Percentiles rank a stretch among this genome's conserved stretches.
These are phyloP conservation scores for Rhizophora mangle DNA, from an alignment of 345 rosid genomes.

Conservation along the genomic window DNA sequence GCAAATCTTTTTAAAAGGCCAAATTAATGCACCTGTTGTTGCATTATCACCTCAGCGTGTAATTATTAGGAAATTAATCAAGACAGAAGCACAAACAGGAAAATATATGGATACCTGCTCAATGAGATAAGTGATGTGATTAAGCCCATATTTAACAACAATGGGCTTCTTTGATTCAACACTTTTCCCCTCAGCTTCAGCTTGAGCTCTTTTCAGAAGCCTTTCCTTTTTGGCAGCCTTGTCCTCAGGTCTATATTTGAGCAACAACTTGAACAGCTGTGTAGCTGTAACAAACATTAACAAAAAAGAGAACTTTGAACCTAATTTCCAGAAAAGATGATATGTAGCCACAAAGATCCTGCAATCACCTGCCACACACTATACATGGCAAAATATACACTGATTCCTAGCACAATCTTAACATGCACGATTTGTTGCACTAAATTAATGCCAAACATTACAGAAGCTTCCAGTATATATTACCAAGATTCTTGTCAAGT, in stretches of 20 bases:
- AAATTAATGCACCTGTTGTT: too few species aligned
- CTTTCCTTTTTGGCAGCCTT: slow-evolving; percentile 61
- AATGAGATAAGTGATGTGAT: slow-evolving; percentile 69
- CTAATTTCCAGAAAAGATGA: neutral
- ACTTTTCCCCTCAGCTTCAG: slow-evolving; percentile 60
- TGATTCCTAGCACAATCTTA: too few species aligned
- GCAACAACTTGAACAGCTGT: slow-evolving; percentile 57
- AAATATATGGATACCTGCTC: slow-evolving; percentile 43
- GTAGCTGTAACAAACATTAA: slow-evolving; percentile 40
- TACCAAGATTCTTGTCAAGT: slow-evolving; percentile 84
- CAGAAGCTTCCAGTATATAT: neutral
- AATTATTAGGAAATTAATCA: neutral
- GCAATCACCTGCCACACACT: neutral
- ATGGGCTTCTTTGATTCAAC: slow-evolving; percentile 61
- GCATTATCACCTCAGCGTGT: neutral
- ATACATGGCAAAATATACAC: neutral
- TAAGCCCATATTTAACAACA: slow-evolving; percentile 69
- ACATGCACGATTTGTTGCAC: neutral
- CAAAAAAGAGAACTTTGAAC: neutral
- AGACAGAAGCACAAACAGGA: neutral
- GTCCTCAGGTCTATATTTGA: slow-evolving; percentile 71
- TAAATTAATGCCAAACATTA: too few species aligned
- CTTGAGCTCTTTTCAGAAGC: slow-evolving; percentile 53
- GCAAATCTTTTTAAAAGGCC: too few species aligned
- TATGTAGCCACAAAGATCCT: neutral